phyloP scores from a whole-genome alignment of 306 rosid species.

The Prunus kanzakura region DNA sequence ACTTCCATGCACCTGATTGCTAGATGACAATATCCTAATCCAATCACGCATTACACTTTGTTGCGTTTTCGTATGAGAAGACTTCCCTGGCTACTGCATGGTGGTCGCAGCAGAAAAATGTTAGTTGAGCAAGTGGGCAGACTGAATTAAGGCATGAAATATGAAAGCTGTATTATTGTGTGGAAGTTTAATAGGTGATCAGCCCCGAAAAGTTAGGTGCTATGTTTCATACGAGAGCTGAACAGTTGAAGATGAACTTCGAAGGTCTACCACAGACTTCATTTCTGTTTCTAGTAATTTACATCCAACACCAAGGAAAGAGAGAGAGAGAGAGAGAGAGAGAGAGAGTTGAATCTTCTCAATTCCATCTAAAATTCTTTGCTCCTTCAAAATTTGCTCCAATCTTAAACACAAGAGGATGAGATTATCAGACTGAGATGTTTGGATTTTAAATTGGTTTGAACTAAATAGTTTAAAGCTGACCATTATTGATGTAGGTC shows the following conservation, averaged over 20 bases:
- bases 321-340: too few species aligned
- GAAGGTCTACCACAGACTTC: background rate
- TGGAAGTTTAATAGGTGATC: background rate
- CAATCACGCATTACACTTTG: too few species aligned
- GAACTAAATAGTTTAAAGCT: background rate
- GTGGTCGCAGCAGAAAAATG: background rate
- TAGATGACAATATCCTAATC: too few species aligned
- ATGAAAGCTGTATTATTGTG: too few species aligned
- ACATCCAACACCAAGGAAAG: too few species aligned
- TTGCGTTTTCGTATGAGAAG: background rate
- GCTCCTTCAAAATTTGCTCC: too few species aligned
- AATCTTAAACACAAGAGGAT: background rate
- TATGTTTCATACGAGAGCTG: too few species aligned
- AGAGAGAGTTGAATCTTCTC: too few species aligned
- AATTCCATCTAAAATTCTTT: too few species aligned
- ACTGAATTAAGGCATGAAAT: background rate
- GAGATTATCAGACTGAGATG: background rate
- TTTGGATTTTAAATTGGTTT: background rate
- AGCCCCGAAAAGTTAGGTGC: background rate
- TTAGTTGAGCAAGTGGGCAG: background rate
- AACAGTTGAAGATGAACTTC: background rate
- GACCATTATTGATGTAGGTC: background rate
- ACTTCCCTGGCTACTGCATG: background rate
- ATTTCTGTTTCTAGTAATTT: too few species aligned
- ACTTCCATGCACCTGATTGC: background rate